Percentiles rank a stretch among this genome's conserved stretches.
phyloP scores from a whole-genome alignment of 2,329 filamentous ascomycete genomes.

The Hirsutella rhossiliensis region DNA sequence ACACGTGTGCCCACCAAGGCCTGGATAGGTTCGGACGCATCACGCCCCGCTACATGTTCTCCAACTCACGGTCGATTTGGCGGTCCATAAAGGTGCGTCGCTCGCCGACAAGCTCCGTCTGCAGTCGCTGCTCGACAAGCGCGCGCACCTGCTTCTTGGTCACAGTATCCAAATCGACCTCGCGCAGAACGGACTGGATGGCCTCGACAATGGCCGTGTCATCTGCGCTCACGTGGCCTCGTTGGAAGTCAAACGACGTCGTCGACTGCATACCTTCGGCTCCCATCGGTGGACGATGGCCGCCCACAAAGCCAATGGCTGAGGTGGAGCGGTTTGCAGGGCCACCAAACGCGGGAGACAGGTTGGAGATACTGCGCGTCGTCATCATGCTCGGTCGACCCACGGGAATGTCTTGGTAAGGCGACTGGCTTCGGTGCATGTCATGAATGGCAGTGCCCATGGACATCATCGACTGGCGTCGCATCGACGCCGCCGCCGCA shows the following conservation, averaged over 20 bases:
- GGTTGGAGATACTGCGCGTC: conserved; percentile 35
- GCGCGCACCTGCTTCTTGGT: conserved; percentile 96
- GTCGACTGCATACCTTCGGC: conserved; percentile 35
- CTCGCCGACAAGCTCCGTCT: conserved; percentile 79
- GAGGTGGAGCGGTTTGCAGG: conserved; percentile 26
- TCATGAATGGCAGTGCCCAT: conserved; percentile 35
- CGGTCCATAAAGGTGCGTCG: conserved; percentile 80
- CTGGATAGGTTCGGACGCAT: background rate
- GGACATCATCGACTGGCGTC: conserved; percentile 65
- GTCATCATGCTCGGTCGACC: conserved; percentile 51
- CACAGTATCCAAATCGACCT: conserved; percentile 91
- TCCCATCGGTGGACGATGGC: conserved; percentile 33
- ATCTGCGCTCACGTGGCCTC: conserved; percentile 53
- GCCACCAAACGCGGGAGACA: conserved; percentile 30
- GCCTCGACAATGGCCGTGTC: conserved; percentile 73
- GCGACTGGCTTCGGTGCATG: conserved; percentile 38
- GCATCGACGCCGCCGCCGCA: conserved; percentile 32
- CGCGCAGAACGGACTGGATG: conserved; percentile 68
- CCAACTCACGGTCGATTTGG: conserved; percentile 86
- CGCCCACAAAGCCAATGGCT: conserved; percentile 33
- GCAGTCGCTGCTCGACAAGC: conserved; percentile 83
- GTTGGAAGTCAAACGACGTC: conserved; percentile 49
- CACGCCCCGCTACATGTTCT: conserved; percentile 62
- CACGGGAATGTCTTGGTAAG: conserved; percentile 42
- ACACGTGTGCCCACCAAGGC: background rate